phyloP scores from a whole-genome alignment of 1,139 yeast genomes.

The Saccharomycopsis hybrid region DNA sequence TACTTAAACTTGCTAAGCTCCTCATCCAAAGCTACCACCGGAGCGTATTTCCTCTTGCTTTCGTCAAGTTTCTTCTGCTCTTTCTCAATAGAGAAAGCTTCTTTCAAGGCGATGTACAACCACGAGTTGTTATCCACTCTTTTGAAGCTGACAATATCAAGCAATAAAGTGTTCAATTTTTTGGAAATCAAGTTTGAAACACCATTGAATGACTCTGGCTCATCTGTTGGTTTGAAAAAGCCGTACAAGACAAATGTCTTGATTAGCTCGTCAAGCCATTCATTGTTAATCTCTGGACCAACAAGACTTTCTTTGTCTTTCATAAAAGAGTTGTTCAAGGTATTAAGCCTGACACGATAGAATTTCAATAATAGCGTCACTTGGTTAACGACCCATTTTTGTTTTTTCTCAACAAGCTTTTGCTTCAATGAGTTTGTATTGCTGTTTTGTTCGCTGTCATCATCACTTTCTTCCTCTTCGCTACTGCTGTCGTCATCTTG shows the following conservation, averaged over 20 bases:
- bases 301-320: slow-evolving; percentile 18
- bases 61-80: slow-evolving; percentile 25
- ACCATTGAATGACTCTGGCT: slow-evolving; percentile 20
- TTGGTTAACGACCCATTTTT: slow-evolving; percentile 66
- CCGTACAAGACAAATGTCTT: slow-evolving; percentile 47
- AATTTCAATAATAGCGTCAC: slow-evolving; percentile 39
- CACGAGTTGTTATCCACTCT: slow-evolving; percentile 48
- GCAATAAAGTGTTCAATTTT: slow-evolving; percentile 56
- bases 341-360: slow-evolving; percentile 12
- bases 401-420: slow-evolving; percentile 38
- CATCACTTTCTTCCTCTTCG: slow-evolving; percentile 19
- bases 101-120: slow-evolving; percentile 43
- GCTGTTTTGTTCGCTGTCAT: slow-evolving; percentile 22
- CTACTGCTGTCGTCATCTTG: slow-evolving; percentile 22
- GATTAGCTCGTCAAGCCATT: slow-evolving; percentile 45
- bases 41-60: slow-evolving; percentile 25
- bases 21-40: slow-evolving; percentile 48
- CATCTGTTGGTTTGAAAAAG: slow-evolving; percentile 39
- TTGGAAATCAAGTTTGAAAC: slow-evolving; percentile 45
- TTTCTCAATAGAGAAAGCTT: slow-evolving; percentile 30
- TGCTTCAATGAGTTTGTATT: slow-evolving; percentile 21
- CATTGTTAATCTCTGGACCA: slow-evolving; percentile 26
- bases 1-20: slow-evolving; percentile 42
- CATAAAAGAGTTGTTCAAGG: slow-evolving; percentile 21
- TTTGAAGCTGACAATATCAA: slow-evolving; percentile 46